These are phyloP conservation scores for Capsella rubella DNA, from an alignment of 441 rosid genomes.

Conservation along the genomic window DNA sequence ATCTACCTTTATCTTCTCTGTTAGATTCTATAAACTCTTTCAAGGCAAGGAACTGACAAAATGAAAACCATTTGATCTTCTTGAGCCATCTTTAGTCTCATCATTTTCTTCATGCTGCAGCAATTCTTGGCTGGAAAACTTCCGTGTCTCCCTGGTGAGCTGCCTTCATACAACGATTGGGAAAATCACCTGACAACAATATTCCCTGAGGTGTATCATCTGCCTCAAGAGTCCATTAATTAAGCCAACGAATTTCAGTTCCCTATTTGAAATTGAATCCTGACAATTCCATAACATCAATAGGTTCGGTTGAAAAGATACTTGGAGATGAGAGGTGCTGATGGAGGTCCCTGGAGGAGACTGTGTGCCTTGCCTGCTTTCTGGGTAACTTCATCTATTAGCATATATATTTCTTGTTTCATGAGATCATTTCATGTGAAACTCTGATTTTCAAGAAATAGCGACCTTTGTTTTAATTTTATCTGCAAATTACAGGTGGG, in stretches of 20 bases:
- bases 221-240: slow-evolving; percentile 13
- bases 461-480: slow-evolving; percentile 25
- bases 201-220: slow-evolving; percentile 83
- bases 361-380: slow-evolving; percentile 96
- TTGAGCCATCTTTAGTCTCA: slow-evolving; percentile 5
- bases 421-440: not conserved
- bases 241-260: slow-evolving; percentile 12
- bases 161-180: slow-evolving; percentile 95
- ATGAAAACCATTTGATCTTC: slow-evolving; percentile 1
- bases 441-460: not conserved
- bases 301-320: slow-evolving; percentile 96
- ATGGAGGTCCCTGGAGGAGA: slow-evolving; percentile 99
- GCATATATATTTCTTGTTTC: not conserved
- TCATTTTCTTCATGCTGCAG: slow-evolving; percentile 50
- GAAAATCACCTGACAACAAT: slow-evolving; percentile 97
- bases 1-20: slow-evolving; percentile 53
- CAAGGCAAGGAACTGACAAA: not conserved
- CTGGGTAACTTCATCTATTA: slow-evolving; percentile 67
- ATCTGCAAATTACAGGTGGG: slow-evolving; percentile 72
- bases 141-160: slow-evolving; percentile 90
- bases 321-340: slow-evolving; percentile 99
- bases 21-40: slow-evolving; percentile 34
- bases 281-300: slow-evolving; percentile 14
- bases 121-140: slow-evolving; percentile 97
- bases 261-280: slow-evolving; percentile 5